Base-by-base conservation (phyloP, 2,329 filamentous ascomycete species). In the Fusarium setosum region DNA sequence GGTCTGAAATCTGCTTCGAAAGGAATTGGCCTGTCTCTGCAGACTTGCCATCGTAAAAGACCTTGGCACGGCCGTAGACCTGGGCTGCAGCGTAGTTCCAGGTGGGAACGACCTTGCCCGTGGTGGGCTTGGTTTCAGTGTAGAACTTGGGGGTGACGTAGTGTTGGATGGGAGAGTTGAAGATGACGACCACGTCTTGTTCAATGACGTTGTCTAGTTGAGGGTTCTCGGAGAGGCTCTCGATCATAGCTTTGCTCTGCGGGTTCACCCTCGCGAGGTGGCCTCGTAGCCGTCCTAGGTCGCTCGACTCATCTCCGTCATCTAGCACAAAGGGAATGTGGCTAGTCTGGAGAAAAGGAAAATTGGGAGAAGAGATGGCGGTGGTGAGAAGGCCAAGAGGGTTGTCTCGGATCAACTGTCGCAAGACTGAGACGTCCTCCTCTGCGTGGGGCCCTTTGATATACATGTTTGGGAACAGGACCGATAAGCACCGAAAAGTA, bases 101-200 rank as follows among this genome's bases (percentile, higher is more conserved):
- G 0, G 89, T 92, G 1, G 88, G 88, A 6, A 90, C 89, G 0
- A 91, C 89, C 67, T 92, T 92, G 11, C 83, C 89, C 0, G 84
- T 88, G 0, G 70, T 72, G 0, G 88, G 89, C 72, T 91, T 92
- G 1, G 89, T 91, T 65, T 88, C 82, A 11, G 77, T 81, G 77
- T 91, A 92, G 75, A 91, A 91, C 60, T 90, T 88, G 1, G 89
- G 88, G 0, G 89, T 90, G 6, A 92, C 84, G 67, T 92, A 92
- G 75, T 89, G 86, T 34, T 91, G 84, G 1, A 80, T 73, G 0
- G 83, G 79, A 0, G 80, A 81, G 42, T 82, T 90, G 80, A 92
- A 92, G 15, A 91, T 77, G 4, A 92, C 78, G 26, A 89, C 73
- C 2, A 91, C 87, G 56, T 91, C 88, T 31, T 87, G 73, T 52